Evolutionary conservation across 2,329 filamentous ascomycete genomes (phyloP), one percentile per base, ranked within the genome.

Genomic region (Pyricularia sp.): DNA sequence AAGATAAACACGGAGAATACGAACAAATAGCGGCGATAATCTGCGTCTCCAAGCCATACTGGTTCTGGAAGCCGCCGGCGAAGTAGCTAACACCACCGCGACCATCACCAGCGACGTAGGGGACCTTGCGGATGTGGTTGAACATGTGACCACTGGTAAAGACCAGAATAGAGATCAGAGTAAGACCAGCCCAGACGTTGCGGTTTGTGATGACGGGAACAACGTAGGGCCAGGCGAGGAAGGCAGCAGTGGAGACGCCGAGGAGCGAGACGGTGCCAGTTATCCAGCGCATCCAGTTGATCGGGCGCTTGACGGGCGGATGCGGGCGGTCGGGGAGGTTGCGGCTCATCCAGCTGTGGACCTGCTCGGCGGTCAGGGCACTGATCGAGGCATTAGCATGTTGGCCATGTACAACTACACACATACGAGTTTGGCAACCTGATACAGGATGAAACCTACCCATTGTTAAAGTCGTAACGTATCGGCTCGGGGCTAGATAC

Each of bases 121-220:
- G 95, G 2, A 96, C 92, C 78, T 95, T 94, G 74, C 96, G 88
- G 76, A 99, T 99, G 77, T 97, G 94, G 80, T 98, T 99, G 86
- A 96, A 99, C 96, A 99, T 99, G 81, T 98, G 94, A 58, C 95
- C 96, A 74, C 92, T 95, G 65, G 91, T 97, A 81, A 98, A 99
- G 69, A 97, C 84, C 61, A 99, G 86, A 71, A 99, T 94, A 17
- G 89, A 85, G 75, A 98, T 93, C 73, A 99, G 83, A 79, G 92
- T 97, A 75, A 96, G 80, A 26, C 92, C 92, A 28, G 94, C 94
- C 95, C 95, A 99, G 23, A 98, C 81, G 75, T 97, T 98, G 73
- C 94, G 91, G 83, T 91, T 97, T 79, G 93, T 92, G 50, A 97
- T 78, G 70, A 97, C 76, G 3, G 94, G 94, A 12, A 94, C 77